Conservation (phyloP, 805 yeast genomes). For the Wickerhamomyces alni region DNA sequence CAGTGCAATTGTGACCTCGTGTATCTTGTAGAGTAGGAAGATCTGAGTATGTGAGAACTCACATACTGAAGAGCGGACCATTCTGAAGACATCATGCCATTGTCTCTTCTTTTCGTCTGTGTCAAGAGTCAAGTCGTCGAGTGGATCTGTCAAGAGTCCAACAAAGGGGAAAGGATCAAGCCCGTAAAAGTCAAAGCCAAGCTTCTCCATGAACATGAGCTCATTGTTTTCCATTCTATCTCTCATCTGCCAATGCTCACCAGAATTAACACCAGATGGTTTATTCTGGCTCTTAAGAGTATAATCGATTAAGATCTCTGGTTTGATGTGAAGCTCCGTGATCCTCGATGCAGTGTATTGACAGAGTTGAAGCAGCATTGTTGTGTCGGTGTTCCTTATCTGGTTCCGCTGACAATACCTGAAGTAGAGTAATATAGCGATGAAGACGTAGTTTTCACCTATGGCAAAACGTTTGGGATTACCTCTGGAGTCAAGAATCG, state of each 20-base stretch:
- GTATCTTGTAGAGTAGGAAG: constrained; percentile 10
- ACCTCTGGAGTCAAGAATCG: not conserved
- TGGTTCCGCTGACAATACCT: constrained; percentile 17
- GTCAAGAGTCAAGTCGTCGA: constrained; percentile 1
- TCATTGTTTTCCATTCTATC: constrained; percentile 15
- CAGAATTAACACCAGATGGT: not conserved
- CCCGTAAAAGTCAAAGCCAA: constrained; percentile 20
- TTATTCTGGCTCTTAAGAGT: not conserved
- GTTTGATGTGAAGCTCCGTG: constrained; percentile 12
- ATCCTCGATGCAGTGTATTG: constrained; percentile 17
- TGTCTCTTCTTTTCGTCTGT: no score
- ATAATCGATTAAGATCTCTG: constrained; percentile 3
- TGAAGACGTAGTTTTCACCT: constrained; percentile 3
- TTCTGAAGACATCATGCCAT: constrained; percentile 1
- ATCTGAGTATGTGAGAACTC: constrained; percentile 9
- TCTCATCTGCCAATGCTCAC: constrained; percentile 9
- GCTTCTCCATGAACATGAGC: constrained; percentile 15
- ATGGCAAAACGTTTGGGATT: not conserved
- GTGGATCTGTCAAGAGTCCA: not conserved
- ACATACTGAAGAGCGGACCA: not conserved
- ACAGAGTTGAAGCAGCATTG: constrained; percentile 4
- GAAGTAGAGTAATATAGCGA: constrained; percentile 9
- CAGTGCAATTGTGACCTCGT: constrained; percentile 6
- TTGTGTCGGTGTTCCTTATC: not conserved
- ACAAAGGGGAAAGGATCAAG: constrained; percentile 11